Evolutionary conservation across 352 stramenopile genomes (phyloP), one percentile per base, ranked within the genome.

Genomic region (Pythium grandisporangium): DNA sequence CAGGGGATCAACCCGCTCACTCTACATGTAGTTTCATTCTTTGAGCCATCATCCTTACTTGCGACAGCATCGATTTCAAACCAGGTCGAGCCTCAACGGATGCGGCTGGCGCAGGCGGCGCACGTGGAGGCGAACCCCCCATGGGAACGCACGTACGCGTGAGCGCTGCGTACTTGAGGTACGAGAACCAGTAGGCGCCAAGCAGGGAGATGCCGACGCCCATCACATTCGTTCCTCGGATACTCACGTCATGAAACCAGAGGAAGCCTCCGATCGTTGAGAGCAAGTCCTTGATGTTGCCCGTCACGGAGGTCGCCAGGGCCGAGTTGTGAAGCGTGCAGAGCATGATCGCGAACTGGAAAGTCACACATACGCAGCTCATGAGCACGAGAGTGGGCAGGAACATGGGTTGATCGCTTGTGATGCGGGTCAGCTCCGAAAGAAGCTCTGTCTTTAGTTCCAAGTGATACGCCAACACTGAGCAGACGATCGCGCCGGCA

Each of bases 121-220:
- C n/a, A n/a, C n/a, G n/a, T n/a, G n/a, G n/a, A n/a, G n/a, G n/a
- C n/a, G n/a, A n/a, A n/a, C n/a, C n/a, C n/a, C n/a, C n/a, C n/a
- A n/a, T n/a, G n/a, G n/a, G n/a, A n/a, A n/a, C n/a, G n/a, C n/a
- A n/a, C n/a, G n/a, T n/a, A 32, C 53, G 42, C 25, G 49, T 52
- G 22, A 84, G 51, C 8, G 67, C 63, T 16, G 63, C 49, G 47
- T 74, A 84, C 51, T 80, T 75, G 44, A 80, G 55, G 42, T 83
- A 87, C 33, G 74, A 87, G 48, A 87, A 84, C 40, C 58, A 66
- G 51, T 87, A 87, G 16, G 74, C 64, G 8, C 74, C 74, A 14
- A 87, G 17, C 34, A 87, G 73, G 26, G 74, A 87, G n/a, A 87
- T 37, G 32, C 34, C 52, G 25, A 87, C 69, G 14, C 74, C 74